Base-by-base conservation (phyloP, 2,329 filamentous ascomycete genomes). In the Pseudocercospora ulei region DNA sequence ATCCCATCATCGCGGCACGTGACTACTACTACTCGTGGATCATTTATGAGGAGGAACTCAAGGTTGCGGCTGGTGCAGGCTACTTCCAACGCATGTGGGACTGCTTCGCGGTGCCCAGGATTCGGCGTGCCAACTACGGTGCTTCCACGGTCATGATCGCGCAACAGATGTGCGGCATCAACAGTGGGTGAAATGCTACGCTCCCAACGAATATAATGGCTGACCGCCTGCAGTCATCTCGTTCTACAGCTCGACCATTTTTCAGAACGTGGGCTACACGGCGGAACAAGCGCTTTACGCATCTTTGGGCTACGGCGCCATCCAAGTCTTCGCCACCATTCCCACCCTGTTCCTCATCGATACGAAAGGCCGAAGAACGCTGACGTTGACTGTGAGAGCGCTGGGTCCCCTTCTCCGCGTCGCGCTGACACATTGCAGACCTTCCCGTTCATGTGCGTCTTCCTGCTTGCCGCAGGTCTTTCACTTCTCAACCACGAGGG, bases 1-100 rank as follows among this genome's bases (percentile, higher is more conserved):
- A 66, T 13, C 63, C 69, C 8, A 61, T 76, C 11, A 69, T 73
- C 43, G 72, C 71, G 1, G 70, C 70, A 0, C 60, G 72, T 23
- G 72, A 75, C 44, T 64, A 70, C 47, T 76, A 72, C 61, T 74
- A 75, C 50, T 36, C 59, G 54, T 44, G 58, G 56, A 49, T 59
- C 55, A 34, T 63, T 58, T 51, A 56, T 53, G 7, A 56, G 51
- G 22, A 61, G 54, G 41, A 61, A 52, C 22, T 60, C 47, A 43
- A 54, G 46, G 31, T 62, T 40, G 43, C 56, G 22, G 35, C 62
- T 7, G 63, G 64, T 1, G 55, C 61, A 3, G 63, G 48, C 55
- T 71, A 56, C 44, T 58, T 55, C 42, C 49, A 43, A 26, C 67
- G 71, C 30, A 53, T 72, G 35, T 55, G 56, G 43, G 70, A 75